Percentiles rank a stretch among this genome's conserved stretches.
phyloP scores from a whole-genome alignment of 495 filamentous ascomycete genomes.

The Rusavskia elegans region DNA sequence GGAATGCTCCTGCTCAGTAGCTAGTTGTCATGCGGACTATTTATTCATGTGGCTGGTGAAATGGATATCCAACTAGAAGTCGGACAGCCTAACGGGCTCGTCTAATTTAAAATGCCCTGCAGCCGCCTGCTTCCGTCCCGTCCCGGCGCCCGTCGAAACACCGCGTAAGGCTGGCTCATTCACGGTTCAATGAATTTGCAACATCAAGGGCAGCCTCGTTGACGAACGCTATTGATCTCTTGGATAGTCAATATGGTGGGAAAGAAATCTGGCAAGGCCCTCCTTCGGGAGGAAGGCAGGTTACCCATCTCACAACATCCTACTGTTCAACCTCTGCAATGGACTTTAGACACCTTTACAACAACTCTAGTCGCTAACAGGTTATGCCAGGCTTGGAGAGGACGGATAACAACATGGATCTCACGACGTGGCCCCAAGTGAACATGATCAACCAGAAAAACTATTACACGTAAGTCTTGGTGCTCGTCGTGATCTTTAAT shows the following conservation, averaged over 20 bases:
- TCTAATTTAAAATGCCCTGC: background rate
- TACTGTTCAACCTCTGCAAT: no score
- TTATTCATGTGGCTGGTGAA: no score
- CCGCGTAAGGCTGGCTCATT: no score
- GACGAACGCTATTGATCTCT: background rate
- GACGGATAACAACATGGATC: slow-evolving; percentile 94
- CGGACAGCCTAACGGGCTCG: background rate
- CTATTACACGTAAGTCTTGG: slow-evolving; percentile 77
- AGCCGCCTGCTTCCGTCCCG: background rate
- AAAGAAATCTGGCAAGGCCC: slow-evolving; percentile 48
- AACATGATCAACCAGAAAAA: slow-evolving; percentile 96
- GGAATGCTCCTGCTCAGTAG: no score
- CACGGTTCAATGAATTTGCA: background rate
- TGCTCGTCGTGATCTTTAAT: no score
- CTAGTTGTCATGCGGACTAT: no score
- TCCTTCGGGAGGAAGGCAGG: slow-evolving; percentile 47
- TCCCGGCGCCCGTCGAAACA: no score
- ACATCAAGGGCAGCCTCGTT: background rate
- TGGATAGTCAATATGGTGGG: slow-evolving; percentile 32
- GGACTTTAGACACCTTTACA: no score
- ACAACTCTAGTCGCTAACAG: background rate
- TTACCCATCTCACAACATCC: background rate
- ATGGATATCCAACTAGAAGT: no score
- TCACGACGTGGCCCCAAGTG: slow-evolving; percentile 85
- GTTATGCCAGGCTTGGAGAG: slow-evolving; percentile 57